These are phyloP conservation scores for Saccharomyces hybrid DNA, from an alignment of 1,139 yeast species.

Conservation along the genomic window DNA sequence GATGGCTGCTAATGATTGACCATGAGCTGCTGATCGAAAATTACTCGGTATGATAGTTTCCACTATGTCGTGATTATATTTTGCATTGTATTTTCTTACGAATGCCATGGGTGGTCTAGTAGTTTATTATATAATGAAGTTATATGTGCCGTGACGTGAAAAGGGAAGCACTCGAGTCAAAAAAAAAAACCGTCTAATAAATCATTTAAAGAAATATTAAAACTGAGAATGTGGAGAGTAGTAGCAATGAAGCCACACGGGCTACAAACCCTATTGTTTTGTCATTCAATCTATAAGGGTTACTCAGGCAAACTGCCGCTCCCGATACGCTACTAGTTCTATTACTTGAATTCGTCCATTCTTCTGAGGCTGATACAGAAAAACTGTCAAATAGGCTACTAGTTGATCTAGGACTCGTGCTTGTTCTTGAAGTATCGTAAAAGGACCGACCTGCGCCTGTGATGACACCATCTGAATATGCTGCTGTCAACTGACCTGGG, in stretches of 20 bases:
- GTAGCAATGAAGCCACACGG: background rate
- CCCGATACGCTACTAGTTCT: background rate
- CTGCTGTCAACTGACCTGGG: slow-evolving; percentile 27
- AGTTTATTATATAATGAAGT: background rate
- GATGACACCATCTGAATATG: slow-evolving; percentile 28
- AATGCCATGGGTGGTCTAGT: no score
- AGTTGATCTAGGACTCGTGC: slow-evolving; percentile 10
- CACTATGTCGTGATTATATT: background rate
- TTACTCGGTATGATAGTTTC: background rate
- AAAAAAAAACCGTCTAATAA: background rate
- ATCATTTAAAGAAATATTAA: background rate
- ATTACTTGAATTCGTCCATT: background rate
- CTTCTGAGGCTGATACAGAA: slow-evolving; percentile 4
- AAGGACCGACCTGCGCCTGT: slow-evolving; percentile 25
- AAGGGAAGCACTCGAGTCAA: background rate
- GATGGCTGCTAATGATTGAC: background rate
- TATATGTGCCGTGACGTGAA: background rate
- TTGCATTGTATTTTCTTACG: no score
- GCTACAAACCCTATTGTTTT: background rate
- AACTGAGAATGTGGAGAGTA: background rate
- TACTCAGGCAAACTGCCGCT: background rate
- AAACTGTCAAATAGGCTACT: slow-evolving; percentile 9
- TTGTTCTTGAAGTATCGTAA: slow-evolving; percentile 22
- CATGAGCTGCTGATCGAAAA: background rate
- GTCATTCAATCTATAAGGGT: background rate